These are phyloP conservation scores for Aspergillus sp. DNA, from an alignment of 2,329 filamentous ascomycete species.

Conservation along the genomic window DNA sequence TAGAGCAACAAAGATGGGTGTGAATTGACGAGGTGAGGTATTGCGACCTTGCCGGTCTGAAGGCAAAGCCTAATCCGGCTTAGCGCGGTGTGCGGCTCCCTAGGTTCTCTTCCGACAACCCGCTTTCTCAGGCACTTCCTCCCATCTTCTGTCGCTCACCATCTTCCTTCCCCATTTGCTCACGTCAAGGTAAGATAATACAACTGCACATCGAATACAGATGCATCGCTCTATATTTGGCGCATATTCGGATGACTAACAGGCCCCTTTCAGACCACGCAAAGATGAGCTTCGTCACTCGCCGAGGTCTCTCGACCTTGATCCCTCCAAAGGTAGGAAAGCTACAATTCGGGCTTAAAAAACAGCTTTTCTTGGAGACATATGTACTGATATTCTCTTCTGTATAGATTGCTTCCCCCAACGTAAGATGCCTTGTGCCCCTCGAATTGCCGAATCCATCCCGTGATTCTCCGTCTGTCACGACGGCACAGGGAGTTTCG, in stretches of 20 bases:
- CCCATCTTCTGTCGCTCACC: slow-evolving; percentile 34
- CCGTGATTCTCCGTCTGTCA: slow-evolving; percentile 24
- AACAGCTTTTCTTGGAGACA: slow-evolving; percentile 12
- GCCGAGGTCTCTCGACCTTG: slow-evolving; percentile 93
- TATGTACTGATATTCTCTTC: slow-evolving; percentile 37
- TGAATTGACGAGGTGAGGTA: slow-evolving; percentile 29
- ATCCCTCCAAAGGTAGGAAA: slow-evolving; percentile 91
- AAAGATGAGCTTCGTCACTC: slow-evolving; percentile 90
- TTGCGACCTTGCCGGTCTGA: slow-evolving; percentile 32
- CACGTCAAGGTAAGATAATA: slow-evolving; percentile 33
- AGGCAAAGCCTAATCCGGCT: slow-evolving; percentile 33
- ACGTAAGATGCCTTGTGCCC: slow-evolving; percentile 30
- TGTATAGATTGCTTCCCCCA: slow-evolving; percentile 38
- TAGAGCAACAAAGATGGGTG: slow-evolving; percentile 30
- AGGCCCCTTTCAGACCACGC: slow-evolving; percentile 27
- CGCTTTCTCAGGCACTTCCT: slow-evolving; percentile 35
- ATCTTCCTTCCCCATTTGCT: slow-evolving; percentile 33
- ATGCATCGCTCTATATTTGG: not conserved
- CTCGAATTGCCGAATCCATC: slow-evolving; percentile 16
- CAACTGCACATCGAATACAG: not conserved
- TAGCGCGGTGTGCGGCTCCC: slow-evolving; percentile 32
- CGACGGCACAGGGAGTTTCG: slow-evolving; percentile 6
- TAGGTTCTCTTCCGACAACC: slow-evolving; percentile 36
- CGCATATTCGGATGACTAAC: slow-evolving; percentile 21
- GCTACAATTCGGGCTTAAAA: slow-evolving; percentile 5